Conservation (phyloP, 371 early-diverging fungal species). For the Parasitella parasitica region DNA sequence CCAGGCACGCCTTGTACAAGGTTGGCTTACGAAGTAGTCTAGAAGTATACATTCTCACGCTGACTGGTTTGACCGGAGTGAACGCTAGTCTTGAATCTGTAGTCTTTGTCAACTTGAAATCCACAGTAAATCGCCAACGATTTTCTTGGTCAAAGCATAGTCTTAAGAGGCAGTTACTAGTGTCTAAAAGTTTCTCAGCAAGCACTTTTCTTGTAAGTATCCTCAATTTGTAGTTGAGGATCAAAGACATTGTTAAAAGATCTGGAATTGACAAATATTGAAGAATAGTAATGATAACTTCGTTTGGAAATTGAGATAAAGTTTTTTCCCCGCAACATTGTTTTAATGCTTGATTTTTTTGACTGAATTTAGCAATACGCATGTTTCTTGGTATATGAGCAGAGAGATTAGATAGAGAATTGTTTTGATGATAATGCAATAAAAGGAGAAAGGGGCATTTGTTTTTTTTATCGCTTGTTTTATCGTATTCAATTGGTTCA, state of each 20-base stretch:
- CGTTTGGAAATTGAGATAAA: constrained; percentile 14
- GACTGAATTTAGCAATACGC: not conserved
- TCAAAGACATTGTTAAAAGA: constrained; percentile 1
- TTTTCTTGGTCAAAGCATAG: constrained; percentile 21
- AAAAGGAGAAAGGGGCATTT: not conserved
- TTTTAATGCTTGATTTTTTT: not conserved
- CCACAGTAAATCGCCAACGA: constrained; percentile 22
- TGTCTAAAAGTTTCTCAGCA: not conserved
- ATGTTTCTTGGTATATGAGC: not conserved
- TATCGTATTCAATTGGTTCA: not conserved
- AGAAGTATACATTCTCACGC: constrained; percentile 14
- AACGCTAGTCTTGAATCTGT: constrained; percentile 9
- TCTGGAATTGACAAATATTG: constrained; percentile 12
- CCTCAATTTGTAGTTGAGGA: constrained; percentile 1
- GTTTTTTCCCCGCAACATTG: not conserved
- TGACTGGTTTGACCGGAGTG: constrained; percentile 6
- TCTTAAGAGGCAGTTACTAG: constrained; percentile 1
- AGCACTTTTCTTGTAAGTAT: constrained; percentile 8
- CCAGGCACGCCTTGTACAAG: constrained; percentile 1
- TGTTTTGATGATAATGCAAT: not conserved
- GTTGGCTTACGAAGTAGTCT: constrained; percentile 12
- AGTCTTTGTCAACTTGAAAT: constrained; percentile 13
- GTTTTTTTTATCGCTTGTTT: not conserved
- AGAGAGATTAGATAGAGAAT: constrained; percentile 3
- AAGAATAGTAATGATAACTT: constrained; percentile 11